Conservation (phyloP, 2,329 filamentous ascomycete genomes). For the Fusarium ambrosium region DNA sequence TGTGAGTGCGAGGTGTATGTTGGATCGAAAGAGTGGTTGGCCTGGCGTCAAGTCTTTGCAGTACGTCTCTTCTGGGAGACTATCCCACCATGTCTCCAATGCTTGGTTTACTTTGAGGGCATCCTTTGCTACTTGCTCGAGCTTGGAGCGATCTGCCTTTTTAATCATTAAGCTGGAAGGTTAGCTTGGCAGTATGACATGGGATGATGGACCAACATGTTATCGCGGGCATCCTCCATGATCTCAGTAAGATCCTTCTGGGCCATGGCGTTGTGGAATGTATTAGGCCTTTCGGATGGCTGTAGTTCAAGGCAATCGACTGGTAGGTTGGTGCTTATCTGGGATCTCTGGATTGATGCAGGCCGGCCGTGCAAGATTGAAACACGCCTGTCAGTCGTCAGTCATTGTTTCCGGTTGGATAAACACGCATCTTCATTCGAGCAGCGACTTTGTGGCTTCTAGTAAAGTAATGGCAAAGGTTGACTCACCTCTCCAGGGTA, state of each 20-base stretch:
- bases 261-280: slow-evolving; percentile 18
- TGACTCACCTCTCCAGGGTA: slow-evolving; percentile 24
- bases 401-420: not conserved
- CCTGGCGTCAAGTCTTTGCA: slow-evolving; percentile 25
- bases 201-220: slow-evolving; percentile 2
- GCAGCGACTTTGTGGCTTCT: too few species aligned
- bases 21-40: slow-evolving; percentile 26
- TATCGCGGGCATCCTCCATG: slow-evolving; percentile 32
- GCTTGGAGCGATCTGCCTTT: slow-evolving; percentile 5
- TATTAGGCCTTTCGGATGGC: slow-evolving; percentile 6
- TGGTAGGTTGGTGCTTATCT: slow-evolving; percentile 6
- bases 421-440: too few species aligned
- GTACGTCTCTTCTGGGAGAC: slow-evolving; percentile 15
- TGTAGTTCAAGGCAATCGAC: slow-evolving; percentile 8
- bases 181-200: not conserved
- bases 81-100: slow-evolving; percentile 11
- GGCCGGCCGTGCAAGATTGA: slow-evolving; percentile 28
- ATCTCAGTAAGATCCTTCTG: slow-evolving; percentile 20
- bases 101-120: slow-evolving; percentile 7
- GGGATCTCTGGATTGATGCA: slow-evolving; percentile 12
- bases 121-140: not conserved
- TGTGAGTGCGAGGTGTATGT: slow-evolving; percentile 29
- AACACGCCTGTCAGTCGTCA: slow-evolving; percentile 17
- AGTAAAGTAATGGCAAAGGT: not conserved
- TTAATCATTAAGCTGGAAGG: slow-evolving; percentile 5